Evolutionary conservation across 805 yeast genomes (phyloP), one percentile per base, ranked within the genome.

Genomic region (Schwanniomyces vanrijiae): DNA sequence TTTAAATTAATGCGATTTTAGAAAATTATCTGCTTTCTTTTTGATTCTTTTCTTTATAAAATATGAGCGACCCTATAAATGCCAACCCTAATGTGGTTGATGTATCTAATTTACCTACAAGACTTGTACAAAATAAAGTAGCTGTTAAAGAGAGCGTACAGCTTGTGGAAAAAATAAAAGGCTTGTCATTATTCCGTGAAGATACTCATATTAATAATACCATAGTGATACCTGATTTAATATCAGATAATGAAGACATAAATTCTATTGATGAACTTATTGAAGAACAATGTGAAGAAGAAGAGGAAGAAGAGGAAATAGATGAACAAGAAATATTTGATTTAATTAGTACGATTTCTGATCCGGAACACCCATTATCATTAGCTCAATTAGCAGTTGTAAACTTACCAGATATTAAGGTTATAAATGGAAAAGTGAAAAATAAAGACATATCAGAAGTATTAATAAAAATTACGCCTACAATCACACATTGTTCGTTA

Each of bases 281-380:
- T 16, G 64, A 58, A 19, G 55, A 44, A 37, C 56, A 55, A 1
- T 64, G 55, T 9, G 48, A 54, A 1, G 64, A 61, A 19, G 66
- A 63, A 2, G 76, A 73, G 31, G 74, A 70, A 5, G 75, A 63
- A 28, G 94, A 89, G 33, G 80, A 79, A 7, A 81, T 92, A 33
- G 99, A 92, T 61, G 66, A 90, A 1, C 97, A 92, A 62, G 99
- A 92, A 61, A 83, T 92, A 5, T 90, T 82, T 56, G 96, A 91
- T 62, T 71, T 92, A 41, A 88, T 89, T 2, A 82, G 97, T 5
- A 80, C 85, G 25, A 89, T 90, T 10, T 86, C 95, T 0, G 99
- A 94, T 63, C 99, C 99, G 1, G 99, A 94, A 61, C 99, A 94
- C 64, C 99, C 99, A 0, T 73, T 94, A 37, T 86, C 97, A 0